A percentile compares a stretch with the other conserved stretches of the same genome.
Evolutionary conservation across 2,329 filamentous ascomycete species (phyloP).

Genomic region (Trichothecium roseum): DNA sequence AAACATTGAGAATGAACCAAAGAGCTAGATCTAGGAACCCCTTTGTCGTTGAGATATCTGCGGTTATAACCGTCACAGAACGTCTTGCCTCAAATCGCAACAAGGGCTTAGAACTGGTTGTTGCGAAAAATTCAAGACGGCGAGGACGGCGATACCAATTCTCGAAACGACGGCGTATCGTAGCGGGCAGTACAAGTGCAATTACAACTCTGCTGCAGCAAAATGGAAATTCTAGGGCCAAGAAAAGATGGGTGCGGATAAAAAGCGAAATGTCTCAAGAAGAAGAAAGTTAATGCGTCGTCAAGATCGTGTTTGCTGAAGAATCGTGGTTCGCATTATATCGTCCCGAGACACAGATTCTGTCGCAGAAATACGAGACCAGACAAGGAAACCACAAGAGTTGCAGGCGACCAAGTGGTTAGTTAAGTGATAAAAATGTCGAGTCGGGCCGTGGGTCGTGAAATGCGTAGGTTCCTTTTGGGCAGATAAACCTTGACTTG

Average conservation of each 20-base stretch:
- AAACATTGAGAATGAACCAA: conserved; percentile 23
- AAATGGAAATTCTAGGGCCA: background rate
- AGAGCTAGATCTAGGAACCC: conserved; percentile 2
- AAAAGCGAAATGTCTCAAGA: background rate
- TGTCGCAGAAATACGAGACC: no score
- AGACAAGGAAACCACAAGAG: no score
- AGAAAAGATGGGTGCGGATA: background rate
- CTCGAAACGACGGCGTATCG: background rate
- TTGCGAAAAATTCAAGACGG: background rate
- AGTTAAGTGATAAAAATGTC: no score
- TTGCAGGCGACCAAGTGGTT: no score
- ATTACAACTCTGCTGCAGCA: background rate
- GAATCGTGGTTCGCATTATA: no score
- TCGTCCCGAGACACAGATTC: no score
- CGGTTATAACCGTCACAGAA: background rate
- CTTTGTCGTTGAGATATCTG: background rate
- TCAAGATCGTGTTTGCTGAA: background rate
- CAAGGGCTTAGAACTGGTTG: background rate
- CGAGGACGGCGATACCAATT: conserved; percentile 1
- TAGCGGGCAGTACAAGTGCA: conserved; percentile 2
- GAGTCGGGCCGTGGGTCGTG: background rate
- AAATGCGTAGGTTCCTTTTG: background rate
- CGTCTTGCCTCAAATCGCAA: background rate
- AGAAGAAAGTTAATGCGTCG: background rate
- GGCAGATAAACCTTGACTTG: no score